A percentile compares a stretch with the other conserved stretches of the same genome.
These are phyloP conservation scores for Cyberlindnera meyerae DNA, from an alignment of 805 yeast species.

Conservation along the genomic window DNA sequence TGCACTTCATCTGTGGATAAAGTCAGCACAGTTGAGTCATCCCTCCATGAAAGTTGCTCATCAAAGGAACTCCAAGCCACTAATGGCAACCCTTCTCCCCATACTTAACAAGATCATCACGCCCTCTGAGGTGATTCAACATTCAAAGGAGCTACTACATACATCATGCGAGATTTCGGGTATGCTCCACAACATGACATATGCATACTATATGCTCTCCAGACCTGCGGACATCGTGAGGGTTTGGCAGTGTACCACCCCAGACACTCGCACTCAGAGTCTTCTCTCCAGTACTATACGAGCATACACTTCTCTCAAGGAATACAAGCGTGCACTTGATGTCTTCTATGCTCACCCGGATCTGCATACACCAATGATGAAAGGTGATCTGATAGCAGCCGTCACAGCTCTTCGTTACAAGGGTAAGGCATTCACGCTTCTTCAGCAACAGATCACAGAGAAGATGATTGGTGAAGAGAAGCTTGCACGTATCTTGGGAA, in stretches of 20 bases:
- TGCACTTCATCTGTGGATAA: conserved; percentile 11
- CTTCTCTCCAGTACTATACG: conserved; percentile 8
- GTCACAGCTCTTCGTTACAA: conserved; percentile 6
- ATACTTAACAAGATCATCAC: conserved; percentile 2
- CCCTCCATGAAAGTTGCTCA: conserved; percentile 10
- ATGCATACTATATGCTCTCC: conserved; percentile 8
- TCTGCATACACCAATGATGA: conserved; percentile 5
- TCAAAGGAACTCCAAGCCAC: conserved; percentile 4
- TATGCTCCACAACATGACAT: conserved; percentile 7
- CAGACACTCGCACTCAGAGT: background rate
- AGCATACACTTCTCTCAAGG: conserved; percentile 7
- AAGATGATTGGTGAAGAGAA: conserved; percentile 2
- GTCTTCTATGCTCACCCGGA: conserved; percentile 1
- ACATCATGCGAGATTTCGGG: background rate
- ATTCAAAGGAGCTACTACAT: background rate
- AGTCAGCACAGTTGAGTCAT: background rate
- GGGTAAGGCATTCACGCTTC: conserved; percentile 3
- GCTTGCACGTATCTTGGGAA: background rate
- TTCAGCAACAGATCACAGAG: background rate
- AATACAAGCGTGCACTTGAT: conserved; percentile 5
- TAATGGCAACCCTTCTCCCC: conserved; percentile 1
- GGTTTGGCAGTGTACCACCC: conserved; percentile 7
- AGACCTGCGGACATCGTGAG: conserved; percentile 2
- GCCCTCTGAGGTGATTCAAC: background rate
- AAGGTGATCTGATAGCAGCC: conserved; percentile 8